phyloP scores from a whole-genome alignment of 2,329 filamentous ascomycete genomes.

The Helotiales sp. region DNA sequence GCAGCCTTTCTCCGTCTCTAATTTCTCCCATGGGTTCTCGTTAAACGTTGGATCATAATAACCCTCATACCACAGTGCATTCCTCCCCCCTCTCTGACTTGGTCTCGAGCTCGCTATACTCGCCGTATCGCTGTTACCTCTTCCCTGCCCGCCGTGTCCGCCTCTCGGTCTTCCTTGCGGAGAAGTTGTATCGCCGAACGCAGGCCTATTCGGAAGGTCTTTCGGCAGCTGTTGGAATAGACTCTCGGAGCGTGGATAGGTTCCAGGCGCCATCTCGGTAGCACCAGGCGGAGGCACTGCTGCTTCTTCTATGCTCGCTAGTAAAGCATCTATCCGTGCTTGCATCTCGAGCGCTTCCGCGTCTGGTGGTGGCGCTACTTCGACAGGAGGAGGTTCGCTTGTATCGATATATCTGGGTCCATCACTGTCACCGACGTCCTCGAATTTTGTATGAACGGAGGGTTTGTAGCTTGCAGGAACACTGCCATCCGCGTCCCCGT shows the following conservation, averaged over 20 bases:
- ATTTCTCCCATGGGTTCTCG: conserved; percentile 68
- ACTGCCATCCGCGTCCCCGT: conserved; percentile 15
- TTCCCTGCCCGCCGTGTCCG: conserved; percentile 1
- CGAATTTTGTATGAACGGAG: too few relatives aligned
- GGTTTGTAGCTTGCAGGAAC: too few relatives aligned
- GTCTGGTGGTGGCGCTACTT: conserved; percentile 21
- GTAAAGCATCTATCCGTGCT: conserved; percentile 29
- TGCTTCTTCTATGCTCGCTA: conserved; percentile 17
- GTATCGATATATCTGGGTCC: conserved; percentile 8
- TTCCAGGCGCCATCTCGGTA: background rate
- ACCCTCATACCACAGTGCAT: conserved; percentile 59
- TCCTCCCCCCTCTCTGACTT: conserved; percentile 37
- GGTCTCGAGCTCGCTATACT: conserved; percentile 17
- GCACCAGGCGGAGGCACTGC: background rate
- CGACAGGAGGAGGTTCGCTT: conserved; percentile 7
- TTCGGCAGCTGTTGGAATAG: conserved; percentile 1
- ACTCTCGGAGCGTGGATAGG: too few relatives aligned
- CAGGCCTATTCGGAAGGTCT: conserved; percentile 15
- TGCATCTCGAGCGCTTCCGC: conserved; percentile 27
- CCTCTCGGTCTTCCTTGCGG: conserved; percentile 16
- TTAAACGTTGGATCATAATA: conserved; percentile 72
- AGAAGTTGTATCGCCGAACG: conserved; percentile 14
- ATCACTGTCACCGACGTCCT: conserved; percentile 11
- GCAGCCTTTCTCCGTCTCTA: conserved; percentile 51
- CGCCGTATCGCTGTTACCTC: conserved; percentile 7